A percentile compares a stretch with the other conserved stretches of the same genome.
Conservation (phyloP, 1,139 yeast genomes). For the Debaryomycetaceae sp. region DNA sequence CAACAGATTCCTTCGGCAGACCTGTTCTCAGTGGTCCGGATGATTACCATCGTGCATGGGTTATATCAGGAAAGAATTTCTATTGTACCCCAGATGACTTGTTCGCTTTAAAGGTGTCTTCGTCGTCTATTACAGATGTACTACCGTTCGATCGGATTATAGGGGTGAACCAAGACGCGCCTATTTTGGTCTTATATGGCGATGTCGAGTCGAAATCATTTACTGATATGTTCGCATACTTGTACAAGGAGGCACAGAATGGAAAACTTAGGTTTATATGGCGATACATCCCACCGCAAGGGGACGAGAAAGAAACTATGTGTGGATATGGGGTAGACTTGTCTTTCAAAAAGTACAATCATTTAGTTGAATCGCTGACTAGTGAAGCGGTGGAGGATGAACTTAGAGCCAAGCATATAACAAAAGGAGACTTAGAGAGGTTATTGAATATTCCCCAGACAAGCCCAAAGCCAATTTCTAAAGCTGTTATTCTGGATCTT, state of each 20-base stretch:
- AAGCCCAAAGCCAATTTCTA: conserved; percentile 20
- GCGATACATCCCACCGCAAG: conserved; percentile 54
- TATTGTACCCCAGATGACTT: conserved; percentile 68
- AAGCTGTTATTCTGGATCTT: conserved; percentile 37
- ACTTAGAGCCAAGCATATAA: neutral
- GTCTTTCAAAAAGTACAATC: conserved; percentile 43
- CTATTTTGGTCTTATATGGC: conserved; percentile 47
- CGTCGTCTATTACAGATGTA: conserved; percentile 14
- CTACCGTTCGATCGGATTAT: conserved; percentile 58
- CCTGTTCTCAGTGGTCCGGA: conserved; percentile 13
- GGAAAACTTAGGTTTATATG: conserved; percentile 74
- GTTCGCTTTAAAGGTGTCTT: conserved; percentile 58
- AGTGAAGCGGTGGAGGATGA: neutral
- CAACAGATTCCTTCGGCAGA: conserved; percentile 36
- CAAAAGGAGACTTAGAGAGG: conserved; percentile 7
- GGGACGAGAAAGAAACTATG: conserved; percentile 29
- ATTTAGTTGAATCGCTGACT: neutral
- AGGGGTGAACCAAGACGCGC: conserved; percentile 43
- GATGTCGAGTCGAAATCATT: conserved; percentile 48
- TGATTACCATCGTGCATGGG: conserved; percentile 44
- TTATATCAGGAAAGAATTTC: conserved; percentile 47
- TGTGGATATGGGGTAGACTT: conserved; percentile 69
- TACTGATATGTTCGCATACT: conserved; percentile 51
- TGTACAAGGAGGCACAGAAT: conserved; percentile 55
- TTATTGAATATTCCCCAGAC: conserved; percentile 16